Evolutionary conservation across 2,329 filamentous ascomycete genomes (phyloP), one percentile per base, ranked within the genome.

Genomic region (Aspergillus oerlinghausenensis): DNA sequence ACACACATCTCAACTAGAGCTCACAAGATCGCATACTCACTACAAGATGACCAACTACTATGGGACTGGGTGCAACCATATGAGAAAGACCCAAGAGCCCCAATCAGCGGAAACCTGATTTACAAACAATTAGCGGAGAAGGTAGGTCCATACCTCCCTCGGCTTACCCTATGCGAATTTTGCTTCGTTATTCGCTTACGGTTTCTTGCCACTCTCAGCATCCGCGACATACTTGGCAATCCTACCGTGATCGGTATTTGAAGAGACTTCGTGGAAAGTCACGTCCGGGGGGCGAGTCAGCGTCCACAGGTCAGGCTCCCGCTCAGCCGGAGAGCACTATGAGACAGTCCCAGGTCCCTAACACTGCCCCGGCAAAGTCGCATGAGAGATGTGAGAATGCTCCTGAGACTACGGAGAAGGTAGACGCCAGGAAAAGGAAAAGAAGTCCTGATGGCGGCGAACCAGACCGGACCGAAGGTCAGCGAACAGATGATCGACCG

Each of bases 171-270:
- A 17, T 19, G 42, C n/a, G 14, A 6, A 50, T 25, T 3, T 40
- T 10, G 55, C 35, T 52, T 17, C 7, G 29, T 52, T 40, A 23
- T 57, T 25, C 43, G 19, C 52, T 62, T 52, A 56, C 52, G 50
- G 43, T 42, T 47, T 29, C 55, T 40, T 11, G 42, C 35, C 1
- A 2, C 23, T 5, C 25, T 10, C 56, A 78, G 77, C 65, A 76
- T 59, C 73, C 77, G 10, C 65, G 70, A 49, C 79, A 81, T 63
- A 73, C 78, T 2, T 80, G 63, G 62, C 79, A 81, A 63, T 80
- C 79, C 32, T 80, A 75, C 73, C 73, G 79, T 35, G 71, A 77
- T 63, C 73, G 78, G n/a, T 80, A 76, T 60, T 35, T 78, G 14
- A 80, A 75, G 58, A 64, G 59, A 23, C 60, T 80, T 10, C 69